Conservation (phyloP, 179 eudicot species). For the Spinacia oleracea region DNA sequence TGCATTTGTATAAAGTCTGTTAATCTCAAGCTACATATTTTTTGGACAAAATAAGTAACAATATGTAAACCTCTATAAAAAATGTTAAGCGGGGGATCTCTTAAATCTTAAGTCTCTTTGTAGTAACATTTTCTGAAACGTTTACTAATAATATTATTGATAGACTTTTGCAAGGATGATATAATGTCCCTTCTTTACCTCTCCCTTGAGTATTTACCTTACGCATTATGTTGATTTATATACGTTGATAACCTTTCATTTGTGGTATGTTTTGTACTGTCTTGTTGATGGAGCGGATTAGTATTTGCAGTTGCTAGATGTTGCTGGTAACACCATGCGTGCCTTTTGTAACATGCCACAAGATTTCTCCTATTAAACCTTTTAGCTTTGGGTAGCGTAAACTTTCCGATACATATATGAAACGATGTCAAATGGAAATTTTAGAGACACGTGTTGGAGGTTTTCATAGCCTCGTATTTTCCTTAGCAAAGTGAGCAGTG, state of each 20-base stretch:
- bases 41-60: no score
- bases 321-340: slow-evolving; percentile 63
- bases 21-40: no score
- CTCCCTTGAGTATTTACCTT: not conserved
- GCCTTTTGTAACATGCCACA: slow-evolving; percentile 64
- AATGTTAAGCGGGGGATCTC: no score
- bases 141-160: no score
- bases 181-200: no score
- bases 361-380: slow-evolving; percentile 45
- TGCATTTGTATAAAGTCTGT: no score
- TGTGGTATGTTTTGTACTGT: slow-evolving; percentile 47
- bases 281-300: slow-evolving; percentile 96
- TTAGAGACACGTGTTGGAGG: no score
- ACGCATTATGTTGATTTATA: not conserved
- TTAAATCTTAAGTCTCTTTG: no score
- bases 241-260: not conserved
- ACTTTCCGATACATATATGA: not conserved
- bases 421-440: not conserved
- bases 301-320: slow-evolving; percentile 90
- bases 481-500: no score
- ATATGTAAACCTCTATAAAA: no score
- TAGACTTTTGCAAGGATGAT: no score
- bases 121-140: not conserved
- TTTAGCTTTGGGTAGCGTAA: slow-evolving; percentile 7
- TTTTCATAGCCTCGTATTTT: not conserved